Evolutionary conservation across 257 asterid genomes (phyloP).

Genomic region (Scutellaria galericulata): DNA sequence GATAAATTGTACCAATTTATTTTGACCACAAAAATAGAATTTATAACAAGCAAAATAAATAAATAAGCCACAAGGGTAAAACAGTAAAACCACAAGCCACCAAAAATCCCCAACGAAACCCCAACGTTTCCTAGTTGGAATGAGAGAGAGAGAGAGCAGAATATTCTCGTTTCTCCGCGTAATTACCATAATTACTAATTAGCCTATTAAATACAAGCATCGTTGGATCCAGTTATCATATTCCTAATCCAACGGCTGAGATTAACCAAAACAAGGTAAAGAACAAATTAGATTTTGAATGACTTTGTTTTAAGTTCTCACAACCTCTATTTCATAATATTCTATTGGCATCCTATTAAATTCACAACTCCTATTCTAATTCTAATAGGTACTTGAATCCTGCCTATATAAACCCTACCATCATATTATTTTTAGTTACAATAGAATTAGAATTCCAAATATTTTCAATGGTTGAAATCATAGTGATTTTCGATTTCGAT

Average conservation of each 20-base stretch:
- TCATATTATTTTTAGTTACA: neutral
- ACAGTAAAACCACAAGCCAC: too few relatives aligned
- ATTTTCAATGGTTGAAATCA: conserved; percentile 46
- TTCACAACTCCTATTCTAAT: neutral
- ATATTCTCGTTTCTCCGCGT: conserved; percentile 44
- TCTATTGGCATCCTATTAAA: conserved; percentile 48
- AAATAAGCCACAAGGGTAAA: too few relatives aligned
- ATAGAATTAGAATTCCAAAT: neutral
- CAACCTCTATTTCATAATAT: conserved; percentile 41
- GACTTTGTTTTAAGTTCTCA: conserved; percentile 27
- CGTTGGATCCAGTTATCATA: conserved; percentile 18
- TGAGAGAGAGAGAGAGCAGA: conserved; percentile 27
- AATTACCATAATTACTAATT: neutral
- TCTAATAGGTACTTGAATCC: neutral
- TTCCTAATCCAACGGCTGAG: conserved; percentile 36
- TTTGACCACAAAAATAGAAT: neutral
- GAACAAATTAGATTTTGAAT: neutral
- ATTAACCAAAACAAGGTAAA: neutral
- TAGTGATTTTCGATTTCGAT: conserved; percentile 58
- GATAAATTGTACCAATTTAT: conserved; percentile 4
- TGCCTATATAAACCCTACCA: conserved; percentile 33
- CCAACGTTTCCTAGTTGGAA: too few relatives aligned
- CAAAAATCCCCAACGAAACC: too few relatives aligned
- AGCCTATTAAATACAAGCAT: neutral
- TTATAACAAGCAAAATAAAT: too few relatives aligned